Conservation (phyloP, 176 grass and related monocot genomes). For the Cenchrus fungigraminus region DNA sequence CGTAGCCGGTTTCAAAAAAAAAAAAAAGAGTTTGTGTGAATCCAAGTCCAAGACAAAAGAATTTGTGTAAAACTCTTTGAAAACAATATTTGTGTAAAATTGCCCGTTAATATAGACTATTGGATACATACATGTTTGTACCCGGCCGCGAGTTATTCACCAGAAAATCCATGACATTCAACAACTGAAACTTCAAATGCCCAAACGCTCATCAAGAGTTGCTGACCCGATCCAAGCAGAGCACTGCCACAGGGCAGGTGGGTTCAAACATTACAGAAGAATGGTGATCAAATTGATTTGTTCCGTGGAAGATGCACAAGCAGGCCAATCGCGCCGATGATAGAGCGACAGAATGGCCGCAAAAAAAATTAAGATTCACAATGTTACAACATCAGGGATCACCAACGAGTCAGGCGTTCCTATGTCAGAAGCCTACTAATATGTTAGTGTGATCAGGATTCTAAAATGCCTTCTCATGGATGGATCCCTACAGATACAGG, state of each 20-base stretch:
- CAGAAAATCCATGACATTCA: background rate
- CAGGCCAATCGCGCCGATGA: background rate
- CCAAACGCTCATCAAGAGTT: background rate
- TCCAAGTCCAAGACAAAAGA: background rate
- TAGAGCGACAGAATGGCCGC: background rate
- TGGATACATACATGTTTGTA: background rate
- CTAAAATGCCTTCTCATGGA: constrained; percentile 10
- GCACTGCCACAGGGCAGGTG: background rate
- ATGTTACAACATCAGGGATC: background rate
- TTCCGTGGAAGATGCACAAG: constrained; percentile 17
- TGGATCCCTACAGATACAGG: background rate
- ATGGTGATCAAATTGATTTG: background rate
- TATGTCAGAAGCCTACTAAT: background rate
- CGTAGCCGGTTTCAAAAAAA: background rate
- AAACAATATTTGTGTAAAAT: background rate
- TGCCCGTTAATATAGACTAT: background rate
- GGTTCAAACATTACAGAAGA: background rate
- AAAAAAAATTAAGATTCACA: constrained; percentile 4
- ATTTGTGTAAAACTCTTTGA: background rate
- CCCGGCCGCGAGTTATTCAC: background rate
- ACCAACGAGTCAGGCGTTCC: background rate
- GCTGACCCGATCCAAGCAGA: background rate
- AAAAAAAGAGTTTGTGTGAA: background rate
- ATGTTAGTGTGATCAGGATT: constrained; percentile 29
- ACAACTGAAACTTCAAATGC: background rate